phyloP scores from a whole-genome alignment of 225 moss, liverwort and hornwort species.

The Sphagnum tenellum region DNA sequence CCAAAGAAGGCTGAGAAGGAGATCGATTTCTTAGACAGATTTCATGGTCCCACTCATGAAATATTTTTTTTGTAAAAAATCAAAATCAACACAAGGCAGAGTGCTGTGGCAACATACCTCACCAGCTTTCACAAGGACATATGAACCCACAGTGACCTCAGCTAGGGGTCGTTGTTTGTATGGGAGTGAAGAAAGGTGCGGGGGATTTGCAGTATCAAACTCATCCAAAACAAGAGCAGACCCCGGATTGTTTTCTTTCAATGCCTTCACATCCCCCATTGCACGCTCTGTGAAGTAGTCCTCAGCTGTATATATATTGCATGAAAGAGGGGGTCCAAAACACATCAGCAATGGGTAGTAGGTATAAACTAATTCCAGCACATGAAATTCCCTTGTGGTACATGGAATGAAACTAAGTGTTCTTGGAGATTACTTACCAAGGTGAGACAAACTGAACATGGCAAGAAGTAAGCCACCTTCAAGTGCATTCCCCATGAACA shows the following conservation, averaged over 20 bases:
- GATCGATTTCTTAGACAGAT: no score
- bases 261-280: slow-evolving; percentile 83
- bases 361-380: not conserved
- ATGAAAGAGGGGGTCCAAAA: not conserved
- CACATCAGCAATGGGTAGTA: not conserved
- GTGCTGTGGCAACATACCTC: slow-evolving; percentile 52
- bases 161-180: slow-evolving; percentile 58
- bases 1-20: no score
- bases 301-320: slow-evolving; percentile 56
- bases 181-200: slow-evolving; percentile 52
- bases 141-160: slow-evolving; percentile 69
- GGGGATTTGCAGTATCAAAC: slow-evolving; percentile 57
- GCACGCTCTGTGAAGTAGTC: slow-evolving; percentile 88
- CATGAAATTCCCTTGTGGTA: no score
- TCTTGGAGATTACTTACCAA: slow-evolving; percentile 31
- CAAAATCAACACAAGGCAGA: not conserved
- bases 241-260: slow-evolving; percentile 93
- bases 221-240: slow-evolving; percentile 86
- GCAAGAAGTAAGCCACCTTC: slow-evolving; percentile 96
- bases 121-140: slow-evolving; percentile 85
- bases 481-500: slow-evolving; percentile 85
- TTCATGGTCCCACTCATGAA: not conserved
- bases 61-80: not conserved
- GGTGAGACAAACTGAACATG: slow-evolving; percentile 99
- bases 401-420: no score